Evolutionary conservation across 2,329 filamentous ascomycete species (phyloP), one percentile per base, ranked within the genome.

Genomic region (Dothistroma pini): DNA sequence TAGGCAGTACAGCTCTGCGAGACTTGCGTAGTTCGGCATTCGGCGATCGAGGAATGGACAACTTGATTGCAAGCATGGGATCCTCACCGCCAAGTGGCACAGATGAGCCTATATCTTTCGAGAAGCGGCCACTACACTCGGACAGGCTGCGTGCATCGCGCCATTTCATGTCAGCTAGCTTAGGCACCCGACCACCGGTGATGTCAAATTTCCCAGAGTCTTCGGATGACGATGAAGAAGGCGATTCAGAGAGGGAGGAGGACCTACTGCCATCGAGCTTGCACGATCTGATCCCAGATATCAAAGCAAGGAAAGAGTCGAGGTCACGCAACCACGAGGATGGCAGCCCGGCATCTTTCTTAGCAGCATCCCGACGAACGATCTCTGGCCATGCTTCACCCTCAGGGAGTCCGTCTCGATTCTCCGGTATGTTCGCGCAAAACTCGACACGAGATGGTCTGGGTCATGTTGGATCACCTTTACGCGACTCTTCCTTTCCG

Each of bases 251-350:
- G 69, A 91, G 96, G 74, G 93, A 96, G 71, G 93, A 96, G 72
- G 92, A 96, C 70, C 90, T 95, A 70, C 81, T 97, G 10, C 95
- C 93, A 0, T 89, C 82, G 31, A 85, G 81, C 58, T 74, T 88
- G 51, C 84, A 85, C 64, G 85, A 88, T 69, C 79, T 88, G 14
- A 79, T 88, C 35, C 84, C 85, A 0, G 83, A 86, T 66, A 84
- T 86, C 69, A 82, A 82, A 68, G 80, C 83, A 72, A 80, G 85
- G 51, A 80, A 85, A 19, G 79, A 84, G 56, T 87, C 85, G 12
- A 80, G 84, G 51, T 83, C 82, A 14, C 82, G 84, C 35, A 78
- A 80, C 57, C 83, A 85, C 53, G 84, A 85, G 3, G 68, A 78
- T 68, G 71, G 76, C 71, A 75, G 71, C 5, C 72, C 72, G 14